Conservation (phyloP, 106 monocot genomes). For the Triglochin maritima region DNA sequence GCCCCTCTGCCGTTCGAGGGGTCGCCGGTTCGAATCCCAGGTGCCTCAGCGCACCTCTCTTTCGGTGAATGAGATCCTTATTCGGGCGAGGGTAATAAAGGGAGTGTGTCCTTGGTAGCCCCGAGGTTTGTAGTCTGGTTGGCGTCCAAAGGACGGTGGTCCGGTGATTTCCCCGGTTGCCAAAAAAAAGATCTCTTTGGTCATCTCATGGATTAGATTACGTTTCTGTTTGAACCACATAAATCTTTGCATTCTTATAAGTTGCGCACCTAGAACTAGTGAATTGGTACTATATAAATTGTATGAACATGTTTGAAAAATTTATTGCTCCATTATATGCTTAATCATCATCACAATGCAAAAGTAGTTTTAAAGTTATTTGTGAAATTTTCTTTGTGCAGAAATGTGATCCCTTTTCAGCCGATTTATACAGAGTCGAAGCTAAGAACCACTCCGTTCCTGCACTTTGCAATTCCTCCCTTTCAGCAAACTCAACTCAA, state of each 20-base stretch:
- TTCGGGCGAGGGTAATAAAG: too few species aligned
- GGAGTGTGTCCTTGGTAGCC: too few species aligned
- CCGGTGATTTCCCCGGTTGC: too few species aligned
- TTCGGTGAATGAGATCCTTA: too few species aligned
- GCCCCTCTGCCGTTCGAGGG: too few species aligned
- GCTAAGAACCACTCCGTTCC: conserved; percentile 40
- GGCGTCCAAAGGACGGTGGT: too few species aligned
- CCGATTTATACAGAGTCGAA: conserved; percentile 33
- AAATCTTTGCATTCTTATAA: neutral
- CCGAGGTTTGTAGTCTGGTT: too few species aligned
- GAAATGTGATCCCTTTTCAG: conserved; percentile 89
- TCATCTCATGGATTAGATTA: too few species aligned
- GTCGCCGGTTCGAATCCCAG: too few species aligned
- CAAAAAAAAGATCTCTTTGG: too few species aligned
- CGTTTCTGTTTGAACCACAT: neutral
- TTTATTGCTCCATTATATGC: neutral
- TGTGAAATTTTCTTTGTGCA: conserved; percentile 13
- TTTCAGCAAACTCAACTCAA: conserved; percentile 10
- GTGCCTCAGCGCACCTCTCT: too few species aligned
- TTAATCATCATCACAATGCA: neutral
- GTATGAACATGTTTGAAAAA: too few species aligned
- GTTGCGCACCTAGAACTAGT: neutral
- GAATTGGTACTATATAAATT: neutral
- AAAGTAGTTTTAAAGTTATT: neutral
- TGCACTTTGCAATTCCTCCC: conserved; percentile 53